These are phyloP conservation scores for Chamaecrista fasciculata DNA, from an alignment of 306 rosid genomes.

Conservation along the genomic window DNA sequence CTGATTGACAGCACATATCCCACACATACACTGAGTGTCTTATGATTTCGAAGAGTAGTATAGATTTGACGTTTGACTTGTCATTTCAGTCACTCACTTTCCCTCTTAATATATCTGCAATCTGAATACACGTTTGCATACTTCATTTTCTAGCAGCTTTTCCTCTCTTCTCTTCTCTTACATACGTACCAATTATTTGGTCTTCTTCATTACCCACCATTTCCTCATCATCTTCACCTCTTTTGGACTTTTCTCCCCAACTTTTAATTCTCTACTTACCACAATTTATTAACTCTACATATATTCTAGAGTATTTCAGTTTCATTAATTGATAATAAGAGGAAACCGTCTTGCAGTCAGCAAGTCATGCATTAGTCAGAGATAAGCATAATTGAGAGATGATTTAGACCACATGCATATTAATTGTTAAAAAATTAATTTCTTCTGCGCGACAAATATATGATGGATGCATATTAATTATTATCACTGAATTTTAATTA, in stretches of 20 bases:
- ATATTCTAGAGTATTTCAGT: no score
- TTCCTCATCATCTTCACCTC: neutral
- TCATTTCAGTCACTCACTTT: conserved; percentile 55
- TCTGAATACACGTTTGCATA: conserved; percentile 47
- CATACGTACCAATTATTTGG: conserved; percentile 32
- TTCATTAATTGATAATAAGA: no score
- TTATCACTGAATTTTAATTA: no score
- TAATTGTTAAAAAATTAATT: no score
- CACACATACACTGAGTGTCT: conserved; percentile 74
- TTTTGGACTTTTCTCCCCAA: neutral
- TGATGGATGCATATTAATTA: no score
- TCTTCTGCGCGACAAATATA: no score
- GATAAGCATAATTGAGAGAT: no score
- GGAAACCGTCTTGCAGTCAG: no score
- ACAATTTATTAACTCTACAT: no score
- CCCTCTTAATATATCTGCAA: conserved; percentile 16
- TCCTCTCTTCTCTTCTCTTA: conserved; percentile 5
- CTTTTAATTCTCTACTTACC: no score
- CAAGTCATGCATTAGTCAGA: no score
- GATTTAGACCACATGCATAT: no score
- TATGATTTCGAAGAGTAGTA: conserved; percentile 71
- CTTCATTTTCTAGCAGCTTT: conserved; percentile 43
- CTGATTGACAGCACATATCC: conserved; percentile 80
- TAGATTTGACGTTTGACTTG: conserved; percentile 81
- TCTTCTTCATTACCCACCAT: neutral